Evolutionary conservation across 2,329 filamentous ascomycete species (phyloP), one percentile per base, ranked within the genome.

Genomic region (Xylaria sp.): DNA sequence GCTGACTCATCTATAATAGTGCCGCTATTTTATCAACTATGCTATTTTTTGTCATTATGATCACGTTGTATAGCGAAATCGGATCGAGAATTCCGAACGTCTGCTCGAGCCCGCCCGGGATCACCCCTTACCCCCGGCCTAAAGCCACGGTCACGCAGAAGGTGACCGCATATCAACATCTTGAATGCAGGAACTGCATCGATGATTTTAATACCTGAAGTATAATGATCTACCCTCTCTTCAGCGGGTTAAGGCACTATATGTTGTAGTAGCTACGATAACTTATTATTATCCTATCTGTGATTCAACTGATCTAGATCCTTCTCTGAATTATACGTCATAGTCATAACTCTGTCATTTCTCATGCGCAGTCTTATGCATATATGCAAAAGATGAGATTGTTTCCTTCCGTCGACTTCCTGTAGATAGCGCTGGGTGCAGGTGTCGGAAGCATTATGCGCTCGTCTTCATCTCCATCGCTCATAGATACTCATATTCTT

Each of bases 401-500:
- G 29, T 6, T 29, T 29, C 29, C 6, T 6, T 29, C 29, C 6
- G 32, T 35, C 8, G 32, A 10, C 32, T 35, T 35, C 32, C 32
- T 9, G 32, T 35, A 6, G 32, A 10, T 9, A 35, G 32, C 32
- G 3, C 5, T 42, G 3, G 13, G 16, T 42, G 13, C 13, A 42
- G 16, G 40, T 13, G 40, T 18, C 18, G 40, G 40, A 18, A 42
- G 18, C 18, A 42, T 42, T 35, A 2, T 35, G 32, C 32, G 8
- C 6, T 27, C 25, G 4, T 27, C 23, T 51, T 13, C 37, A 40
- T 18, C 5, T 23, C 18, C 18, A 5, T 21, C 32, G 16, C 27
- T n/a, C 18, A 12, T n/a, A 32, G 1, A 16, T 32, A 44, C 23
- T 5, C 16, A 13, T 5, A 84, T 69, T 84, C 82, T 23, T 79